Base-by-base conservation (phyloP, 371 early-diverging fungal genomes). In the Mortierella sp. region DNA sequence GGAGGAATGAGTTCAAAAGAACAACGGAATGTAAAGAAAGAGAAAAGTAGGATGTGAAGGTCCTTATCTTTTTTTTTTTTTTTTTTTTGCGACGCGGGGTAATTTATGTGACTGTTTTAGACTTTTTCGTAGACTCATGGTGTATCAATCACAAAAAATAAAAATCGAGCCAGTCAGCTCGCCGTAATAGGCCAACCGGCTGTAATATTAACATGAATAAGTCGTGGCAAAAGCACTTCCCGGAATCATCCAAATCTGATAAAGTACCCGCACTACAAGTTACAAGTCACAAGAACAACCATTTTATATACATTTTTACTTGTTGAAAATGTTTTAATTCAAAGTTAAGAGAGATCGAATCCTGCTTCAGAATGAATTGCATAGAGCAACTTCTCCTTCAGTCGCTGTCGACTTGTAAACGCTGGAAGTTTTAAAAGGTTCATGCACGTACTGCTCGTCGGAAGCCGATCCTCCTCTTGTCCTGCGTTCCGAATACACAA, bases 361-460 rank as follows among this genome's bases (percentile, higher is more conserved):
- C 98, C 98, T 43, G 96, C 93, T 36, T 93, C 95, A 4, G 96
- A 91, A 65, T 90, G 92, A 65, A 97, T 95, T 0, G 98, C 95
- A 74, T 95, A 95, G 36, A 90, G 61, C 71, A 98, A 85, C 88
- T 98, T 98, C 66, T 87, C 82, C 79, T 84, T 87, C 72, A 95
- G 76, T 11, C 85, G 82, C 10, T 84, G 80, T 61, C 88, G 83
- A 21, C 77, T 87, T 43, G 87, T 87, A 77, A 94, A 98, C 15
- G 88, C 86, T 0, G 99, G 99, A 28, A 98, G 84, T 82, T 97
- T 97, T 43, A 98, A 84, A 58, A 97, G 85, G 82, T 98, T 98
- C 69, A 98, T 94, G 78, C 99, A 98, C 0, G 99, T 98, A 28
- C 93, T 92, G 43, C 94, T 92, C n/a, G 94, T 93, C 3, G 96